Percentiles rank a stretch among this genome's conserved stretches.
These are phyloP conservation scores for Scopulariopsis brevicaulis DNA, from an alignment of 2,329 filamentous ascomycete genomes.

Conservation along the genomic window DNA sequence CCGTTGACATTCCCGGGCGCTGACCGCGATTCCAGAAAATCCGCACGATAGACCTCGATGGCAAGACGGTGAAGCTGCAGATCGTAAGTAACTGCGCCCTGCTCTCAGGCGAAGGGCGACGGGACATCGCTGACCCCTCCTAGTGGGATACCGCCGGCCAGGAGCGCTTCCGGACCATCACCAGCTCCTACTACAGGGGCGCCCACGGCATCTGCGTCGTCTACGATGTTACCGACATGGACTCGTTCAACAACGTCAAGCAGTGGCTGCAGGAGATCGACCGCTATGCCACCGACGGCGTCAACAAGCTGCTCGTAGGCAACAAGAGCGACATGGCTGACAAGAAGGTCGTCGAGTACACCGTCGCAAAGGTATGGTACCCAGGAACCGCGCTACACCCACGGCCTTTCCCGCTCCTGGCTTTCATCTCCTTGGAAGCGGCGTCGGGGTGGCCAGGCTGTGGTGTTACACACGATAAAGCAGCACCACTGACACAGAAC, in stretches of 20 bases:
- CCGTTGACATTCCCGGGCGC: background rate
- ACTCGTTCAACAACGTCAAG: conserved; percentile 99
- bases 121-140: background rate
- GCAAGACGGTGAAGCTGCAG: conserved; percentile 99
- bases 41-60: conserved; percentile 97
- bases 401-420: background rate
- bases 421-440: background rate
- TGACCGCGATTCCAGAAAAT: conserved; percentile 63
- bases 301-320: conserved; percentile 98
- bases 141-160: conserved; percentile 99
- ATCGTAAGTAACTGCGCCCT: conserved; percentile 59
- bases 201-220: conserved; percentile 99
- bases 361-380: conserved; percentile 83
- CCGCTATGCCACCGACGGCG: conserved; percentile 95
- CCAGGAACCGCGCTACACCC: background rate
- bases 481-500: background rate
- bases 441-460: background rate
- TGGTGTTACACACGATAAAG: background rate
- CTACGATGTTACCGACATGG: conserved; percentile 99
- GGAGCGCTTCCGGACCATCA: conserved; percentile 99
- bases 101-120: background rate
- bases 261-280: conserved; percentile 99
- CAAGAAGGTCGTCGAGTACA: conserved; percentile 99
- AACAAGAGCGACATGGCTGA: conserved; percentile 99
- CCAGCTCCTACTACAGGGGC: conserved; percentile 97